phyloP scores from a whole-genome alignment of 331 rosid species.

The Quercus lobata region DNA sequence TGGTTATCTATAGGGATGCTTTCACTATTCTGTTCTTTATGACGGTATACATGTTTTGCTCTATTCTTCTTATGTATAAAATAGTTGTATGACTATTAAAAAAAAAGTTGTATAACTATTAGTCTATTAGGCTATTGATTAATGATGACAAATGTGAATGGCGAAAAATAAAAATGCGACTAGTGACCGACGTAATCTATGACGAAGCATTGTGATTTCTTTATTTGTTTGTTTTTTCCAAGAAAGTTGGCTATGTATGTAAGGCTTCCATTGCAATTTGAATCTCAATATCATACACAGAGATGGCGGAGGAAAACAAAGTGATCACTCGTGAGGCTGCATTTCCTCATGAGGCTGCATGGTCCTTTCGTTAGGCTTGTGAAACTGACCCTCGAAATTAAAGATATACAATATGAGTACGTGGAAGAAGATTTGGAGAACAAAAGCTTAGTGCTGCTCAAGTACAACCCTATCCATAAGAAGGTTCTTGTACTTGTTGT shows the following conservation, averaged over 20 bases:
- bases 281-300: not conserved
- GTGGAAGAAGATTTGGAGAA: constrained; percentile 36
- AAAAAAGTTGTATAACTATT: no score
- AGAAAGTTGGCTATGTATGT: not conserved
- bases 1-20: no score
- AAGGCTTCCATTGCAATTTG: not conserved
- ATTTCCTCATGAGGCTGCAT: not conserved
- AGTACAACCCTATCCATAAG: constrained; percentile 36
- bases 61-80: no score
- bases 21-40: no score
- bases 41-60: no score
- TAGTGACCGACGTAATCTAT: not conserved
- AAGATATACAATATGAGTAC: constrained; percentile 28
- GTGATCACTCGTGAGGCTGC: constrained; percentile 7
- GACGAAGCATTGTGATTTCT: not conserved
- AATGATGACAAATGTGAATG: no score
- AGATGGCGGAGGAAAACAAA: constrained; percentile 26
- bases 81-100: no score
- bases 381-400: constrained; percentile 31
- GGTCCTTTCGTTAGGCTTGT: constrained; percentile 34
- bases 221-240: not conserved
- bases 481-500: constrained; percentile 38
- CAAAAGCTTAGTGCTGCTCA: constrained; percentile 26
- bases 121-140: no score
- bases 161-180: not conserved